Percentiles rank a stretch among this genome's conserved stretches.
Conservation (phyloP, 2,329 filamentous ascomycete species). For the Macrophomina tecta region DNA sequence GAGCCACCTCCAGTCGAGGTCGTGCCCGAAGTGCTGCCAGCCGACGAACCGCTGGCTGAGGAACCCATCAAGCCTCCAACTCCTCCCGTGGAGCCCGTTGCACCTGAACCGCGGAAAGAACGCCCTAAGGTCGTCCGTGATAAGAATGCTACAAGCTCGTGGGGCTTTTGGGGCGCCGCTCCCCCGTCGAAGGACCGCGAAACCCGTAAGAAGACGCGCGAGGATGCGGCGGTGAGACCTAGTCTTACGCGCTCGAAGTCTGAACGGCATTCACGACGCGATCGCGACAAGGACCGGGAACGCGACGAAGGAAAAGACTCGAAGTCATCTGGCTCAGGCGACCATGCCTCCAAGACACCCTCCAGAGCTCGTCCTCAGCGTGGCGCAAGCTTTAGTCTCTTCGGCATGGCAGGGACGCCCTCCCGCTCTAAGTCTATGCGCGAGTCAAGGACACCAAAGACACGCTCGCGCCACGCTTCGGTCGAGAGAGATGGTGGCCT, state of each 20-base stretch:
- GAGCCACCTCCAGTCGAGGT: constrained; percentile 35
- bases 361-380: constrained; percentile 58
- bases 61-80: constrained; percentile 50
- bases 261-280: constrained; percentile 46
- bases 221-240: constrained; percentile 39
- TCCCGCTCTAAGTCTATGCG: constrained; percentile 73
- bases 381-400: constrained; percentile 68
- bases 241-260: constrained; percentile 62
- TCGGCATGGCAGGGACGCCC: constrained; percentile 58
- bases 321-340: constrained; percentile 72
- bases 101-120: constrained; percentile 70
- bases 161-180: constrained; percentile 74
- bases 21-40: constrained; percentile 32
- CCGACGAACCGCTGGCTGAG: constrained; percentile 33
- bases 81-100: constrained; percentile 54
- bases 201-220: constrained; percentile 40
- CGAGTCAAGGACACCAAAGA: constrained; percentile 62
- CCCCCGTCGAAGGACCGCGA: constrained; percentile 45
- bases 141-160: constrained; percentile 67
- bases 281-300: constrained; percentile 60
- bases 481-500: constrained; percentile 70
- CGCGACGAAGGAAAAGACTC: constrained; percentile 53
- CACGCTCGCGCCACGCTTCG: constrained; percentile 71
- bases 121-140: constrained; percentile 77
- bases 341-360: constrained; percentile 64